Percentiles rank a stretch among this genome's conserved stretches.
These are phyloP conservation scores for Erodium trifolium DNA, from an alignment of 441 rosid species.

Conservation along the genomic window DNA sequence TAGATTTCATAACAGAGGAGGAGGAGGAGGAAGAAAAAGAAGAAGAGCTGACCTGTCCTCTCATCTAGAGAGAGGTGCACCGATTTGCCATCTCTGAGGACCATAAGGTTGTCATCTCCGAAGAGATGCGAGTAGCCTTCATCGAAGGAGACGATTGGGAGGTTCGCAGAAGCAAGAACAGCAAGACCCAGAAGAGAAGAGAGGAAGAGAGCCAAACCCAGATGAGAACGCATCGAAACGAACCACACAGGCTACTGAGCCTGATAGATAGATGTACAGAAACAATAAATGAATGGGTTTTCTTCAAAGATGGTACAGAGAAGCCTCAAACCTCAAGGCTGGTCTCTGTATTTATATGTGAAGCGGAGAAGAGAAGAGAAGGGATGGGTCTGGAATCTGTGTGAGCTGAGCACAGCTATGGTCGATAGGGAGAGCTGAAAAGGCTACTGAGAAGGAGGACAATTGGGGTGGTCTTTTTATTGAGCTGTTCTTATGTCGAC, in stretches of 20 bases:
- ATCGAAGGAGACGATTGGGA: slow-evolving; percentile 63
- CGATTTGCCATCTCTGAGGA: slow-evolving; percentile 71
- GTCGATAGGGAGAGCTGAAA: slow-evolving; percentile 8
- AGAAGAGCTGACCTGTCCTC: slow-evolving; percentile 53
- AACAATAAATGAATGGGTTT: not conserved
- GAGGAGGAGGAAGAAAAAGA: not conserved
- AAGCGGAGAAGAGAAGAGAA: not conserved
- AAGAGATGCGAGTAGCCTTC: slow-evolving; percentile 87
- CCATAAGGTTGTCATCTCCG: slow-evolving; percentile 70
- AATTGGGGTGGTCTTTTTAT: slow-evolving; percentile 7
- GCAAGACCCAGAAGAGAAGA: slow-evolving; percentile 18
- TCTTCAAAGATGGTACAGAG: slow-evolving; percentile 17
- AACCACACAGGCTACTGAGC: not conserved
- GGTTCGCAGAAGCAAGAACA: slow-evolving; percentile 44
- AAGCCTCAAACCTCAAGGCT: not conserved
- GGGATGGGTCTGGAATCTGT: not conserved
- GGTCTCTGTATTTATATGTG: not conserved
- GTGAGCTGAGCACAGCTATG: slow-evolving; percentile 5
- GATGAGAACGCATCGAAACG: slow-evolving; percentile 3
- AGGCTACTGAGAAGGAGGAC: slow-evolving; percentile 2
- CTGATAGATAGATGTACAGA: not conserved
- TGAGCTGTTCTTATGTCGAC: slow-evolving; percentile 7
- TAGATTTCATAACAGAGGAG: slow-evolving; percentile 7
- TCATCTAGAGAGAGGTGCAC: slow-evolving; percentile 78
- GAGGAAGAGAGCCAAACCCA: slow-evolving; percentile 12